Evolutionary conservation across 139 green algal species (phyloP).

Genomic region (Chlamydomonas schloesseri): DNA sequence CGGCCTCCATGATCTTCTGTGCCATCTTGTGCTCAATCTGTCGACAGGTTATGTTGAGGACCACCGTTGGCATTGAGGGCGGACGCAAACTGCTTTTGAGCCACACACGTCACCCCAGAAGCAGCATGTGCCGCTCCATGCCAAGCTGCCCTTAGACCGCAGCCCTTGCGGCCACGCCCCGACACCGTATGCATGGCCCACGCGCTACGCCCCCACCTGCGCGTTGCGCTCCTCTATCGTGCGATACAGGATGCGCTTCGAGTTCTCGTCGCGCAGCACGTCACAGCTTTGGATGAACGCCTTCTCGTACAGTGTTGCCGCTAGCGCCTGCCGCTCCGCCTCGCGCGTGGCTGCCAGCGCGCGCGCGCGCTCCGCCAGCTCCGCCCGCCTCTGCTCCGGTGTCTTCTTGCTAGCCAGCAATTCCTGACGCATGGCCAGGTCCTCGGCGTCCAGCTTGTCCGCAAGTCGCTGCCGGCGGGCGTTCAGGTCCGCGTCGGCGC

Average conservation of each 20-base stretch:
- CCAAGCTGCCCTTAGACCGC: no score
- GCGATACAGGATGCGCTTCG: conserved; percentile 61
- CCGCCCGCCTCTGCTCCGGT: conserved; percentile 64
- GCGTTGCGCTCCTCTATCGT: conserved; percentile 66
- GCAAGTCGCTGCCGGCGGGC: conserved; percentile 53
- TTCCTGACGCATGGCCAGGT: conserved; percentile 84
- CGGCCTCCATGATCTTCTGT: conserved; percentile 54
- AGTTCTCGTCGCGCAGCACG: conserved; percentile 61
- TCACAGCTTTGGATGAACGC: conserved; percentile 77
- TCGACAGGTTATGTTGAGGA: not conserved
- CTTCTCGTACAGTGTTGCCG: conserved; percentile 53
- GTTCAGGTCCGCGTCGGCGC: conserved; percentile 54
- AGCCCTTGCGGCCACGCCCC: no score
- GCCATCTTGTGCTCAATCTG: conserved; percentile 73
- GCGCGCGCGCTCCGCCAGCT: conserved; percentile 60
- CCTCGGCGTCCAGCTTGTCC: conserved; percentile 82
- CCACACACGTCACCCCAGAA: no score
- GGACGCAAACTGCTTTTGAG: not conserved
- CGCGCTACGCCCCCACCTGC: no score
- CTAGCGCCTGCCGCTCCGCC: conserved; percentile 59
- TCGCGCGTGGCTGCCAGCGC: conserved; percentile 58
- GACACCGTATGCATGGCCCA: no score
- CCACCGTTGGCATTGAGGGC: no score
- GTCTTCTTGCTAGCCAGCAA: conserved; percentile 68
- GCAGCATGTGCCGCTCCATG: no score